Percentiles rank a stretch among this genome's conserved stretches.
Conservation (phyloP, 2,329 filamentous ascomycete genomes). For the Cercospora berteroae region DNA sequence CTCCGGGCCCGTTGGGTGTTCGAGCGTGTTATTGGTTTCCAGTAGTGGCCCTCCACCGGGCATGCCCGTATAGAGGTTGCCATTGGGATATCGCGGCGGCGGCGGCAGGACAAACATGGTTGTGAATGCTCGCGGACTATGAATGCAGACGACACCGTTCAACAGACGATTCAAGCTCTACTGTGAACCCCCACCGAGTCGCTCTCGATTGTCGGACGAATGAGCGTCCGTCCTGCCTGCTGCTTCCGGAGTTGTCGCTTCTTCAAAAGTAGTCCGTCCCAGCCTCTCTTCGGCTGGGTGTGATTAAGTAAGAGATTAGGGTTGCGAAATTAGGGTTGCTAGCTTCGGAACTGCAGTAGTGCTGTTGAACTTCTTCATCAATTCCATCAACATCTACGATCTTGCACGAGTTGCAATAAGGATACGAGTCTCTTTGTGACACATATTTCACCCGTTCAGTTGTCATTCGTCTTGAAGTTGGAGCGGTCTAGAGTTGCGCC, state of each 20-base stretch:
- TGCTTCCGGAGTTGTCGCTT: background rate
- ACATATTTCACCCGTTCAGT: background rate
- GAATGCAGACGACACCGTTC: background rate
- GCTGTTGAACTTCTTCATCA: background rate
- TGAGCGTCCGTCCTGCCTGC: conserved; percentile 25
- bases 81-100: conserved; percentile 67
- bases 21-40: conserved; percentile 89
- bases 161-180: background rate
- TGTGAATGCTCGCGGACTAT: background rate
- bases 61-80: conserved; percentile 64
- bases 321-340: conserved; percentile 40
- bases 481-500: background rate
- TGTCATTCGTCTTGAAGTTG: background rate
- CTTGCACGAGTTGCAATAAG: background rate
- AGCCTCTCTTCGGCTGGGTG: background rate
- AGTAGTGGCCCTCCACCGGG: conserved; percentile 71
- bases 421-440: background rate
- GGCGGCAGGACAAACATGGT: conserved; percentile 21
- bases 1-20: conserved; percentile 75
- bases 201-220: background rate
- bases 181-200: background rate
- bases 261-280: background rate
- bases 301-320: background rate
- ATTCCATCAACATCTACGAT: background rate
- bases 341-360: background rate